A percentile compares a stretch with the other conserved stretches of the same genome.
Evolutionary conservation across 805 yeast genomes (phyloP).

Genomic region (Hanseniaspora hatyaiensis): DNA sequence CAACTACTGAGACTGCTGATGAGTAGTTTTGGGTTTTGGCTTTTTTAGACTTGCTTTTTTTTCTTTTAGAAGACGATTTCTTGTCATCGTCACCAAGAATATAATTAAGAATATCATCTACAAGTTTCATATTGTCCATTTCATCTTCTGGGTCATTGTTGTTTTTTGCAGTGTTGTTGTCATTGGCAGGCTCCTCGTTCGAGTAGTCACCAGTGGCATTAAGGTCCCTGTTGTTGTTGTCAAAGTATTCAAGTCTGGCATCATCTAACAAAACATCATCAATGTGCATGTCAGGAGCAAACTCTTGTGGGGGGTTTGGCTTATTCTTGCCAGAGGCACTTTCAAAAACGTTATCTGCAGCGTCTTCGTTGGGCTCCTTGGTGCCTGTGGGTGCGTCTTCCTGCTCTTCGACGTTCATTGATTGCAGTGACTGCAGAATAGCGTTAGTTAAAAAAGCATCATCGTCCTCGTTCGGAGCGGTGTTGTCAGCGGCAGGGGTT

Average conservation of each 20-base stretch:
- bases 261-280: neutral
- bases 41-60: conserved; percentile 20
- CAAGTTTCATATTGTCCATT: conserved; percentile 10
- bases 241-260: neutral
- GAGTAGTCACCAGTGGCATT: too few relatives aligned
- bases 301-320: too few relatives aligned
- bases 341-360: neutral
- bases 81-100: conserved; percentile 14
- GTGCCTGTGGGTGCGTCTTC: neutral
- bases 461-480: conserved; percentile 1
- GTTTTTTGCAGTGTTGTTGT: neutral
- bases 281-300: neutral
- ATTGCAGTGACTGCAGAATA: conserved; percentile 7
- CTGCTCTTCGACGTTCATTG: conserved; percentile 2
- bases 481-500: neutral
- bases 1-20: too few relatives aligned
- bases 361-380: neutral
- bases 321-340: too few relatives aligned
- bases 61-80: conserved; percentile 19
- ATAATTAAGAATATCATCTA: conserved; percentile 1
- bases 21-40: too few relatives aligned
- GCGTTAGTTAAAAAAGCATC: conserved; percentile 13
- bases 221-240: neutral
- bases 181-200: neutral
- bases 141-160: conserved; percentile 5